These are phyloP conservation scores for Boeremia lycopersici DNA, from an alignment of 2,329 filamentous ascomycete species.

Conservation along the genomic window DNA sequence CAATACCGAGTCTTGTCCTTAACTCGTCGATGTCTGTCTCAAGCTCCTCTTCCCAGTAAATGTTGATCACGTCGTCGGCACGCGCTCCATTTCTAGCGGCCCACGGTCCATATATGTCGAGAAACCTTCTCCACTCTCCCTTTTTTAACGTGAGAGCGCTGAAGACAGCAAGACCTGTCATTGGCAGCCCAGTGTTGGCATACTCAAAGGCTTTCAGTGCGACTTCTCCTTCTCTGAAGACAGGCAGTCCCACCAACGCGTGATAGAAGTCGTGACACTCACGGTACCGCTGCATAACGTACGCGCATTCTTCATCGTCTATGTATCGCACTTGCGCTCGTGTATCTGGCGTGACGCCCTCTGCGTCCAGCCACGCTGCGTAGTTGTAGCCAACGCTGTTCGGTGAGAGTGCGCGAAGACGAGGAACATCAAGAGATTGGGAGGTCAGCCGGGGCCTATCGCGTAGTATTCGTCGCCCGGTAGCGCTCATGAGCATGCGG, in stretches of 20 bases:
- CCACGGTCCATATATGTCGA: conserved; percentile 82
- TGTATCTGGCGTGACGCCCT: conserved; percentile 92
- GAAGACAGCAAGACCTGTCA: conserved; percentile 87
- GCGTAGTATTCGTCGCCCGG: conserved; percentile 87
- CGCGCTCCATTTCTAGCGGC: conserved; percentile 80
- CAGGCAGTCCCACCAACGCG: conserved; percentile 86
- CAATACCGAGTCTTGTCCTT: conserved; percentile 76
- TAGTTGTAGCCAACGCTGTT: conserved; percentile 83
- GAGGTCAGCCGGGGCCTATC: conserved; percentile 89
- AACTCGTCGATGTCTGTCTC: conserved; percentile 81
- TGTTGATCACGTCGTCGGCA: conserved; percentile 83
- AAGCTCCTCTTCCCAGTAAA: conserved; percentile 97
- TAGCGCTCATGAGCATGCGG: conserved; percentile 84
- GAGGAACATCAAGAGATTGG: conserved; percentile 67
- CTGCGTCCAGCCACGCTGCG: conserved; percentile 87
- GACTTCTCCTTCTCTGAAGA: conserved; percentile 93
- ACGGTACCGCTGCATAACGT: conserved; percentile 97
- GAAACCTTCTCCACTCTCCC: conserved; percentile 70
- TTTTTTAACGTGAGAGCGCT: conserved; percentile 70
- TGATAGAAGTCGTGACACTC: conserved; percentile 99
- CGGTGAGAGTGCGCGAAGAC: conserved; percentile 72
- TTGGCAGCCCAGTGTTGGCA: conserved; percentile 89
- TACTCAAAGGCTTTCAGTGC: conserved; percentile 99
- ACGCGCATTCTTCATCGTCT: conserved; percentile 93
- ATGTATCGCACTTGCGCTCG: conserved; percentile 84